phyloP scores from a whole-genome alignment of 176 grass and related monocot species.

The Areca catechu region DNA sequence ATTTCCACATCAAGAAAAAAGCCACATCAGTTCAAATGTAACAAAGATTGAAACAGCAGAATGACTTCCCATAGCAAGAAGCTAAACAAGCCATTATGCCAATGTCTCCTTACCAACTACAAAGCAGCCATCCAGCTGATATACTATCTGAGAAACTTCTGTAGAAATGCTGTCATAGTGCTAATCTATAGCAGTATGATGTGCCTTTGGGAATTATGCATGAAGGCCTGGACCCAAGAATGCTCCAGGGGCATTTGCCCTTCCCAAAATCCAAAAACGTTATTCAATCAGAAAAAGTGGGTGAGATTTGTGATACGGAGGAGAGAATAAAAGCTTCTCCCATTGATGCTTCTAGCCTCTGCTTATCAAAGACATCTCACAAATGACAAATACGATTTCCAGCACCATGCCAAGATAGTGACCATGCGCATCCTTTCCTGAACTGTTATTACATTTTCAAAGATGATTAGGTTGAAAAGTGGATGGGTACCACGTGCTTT shows the following conservation, averaged over 20 bases:
- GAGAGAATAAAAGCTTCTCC: conserved; percentile 19
- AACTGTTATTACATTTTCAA: not conserved
- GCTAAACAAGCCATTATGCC: conserved; percentile 27
- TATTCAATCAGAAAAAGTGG: conserved; percentile 21
- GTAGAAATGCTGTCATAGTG: conserved; percentile 38
- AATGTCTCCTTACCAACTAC: conserved; percentile 48
- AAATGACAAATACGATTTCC: conserved; percentile 12
- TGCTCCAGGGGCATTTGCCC: conserved; percentile 32
- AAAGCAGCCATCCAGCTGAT: conserved; percentile 34
- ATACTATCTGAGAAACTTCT: conserved; percentile 42
- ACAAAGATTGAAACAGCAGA: conserved; percentile 17
- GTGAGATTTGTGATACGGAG: conserved; percentile 23
- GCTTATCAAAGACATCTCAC: conserved; percentile 12
- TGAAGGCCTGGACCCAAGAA: conserved; percentile 40
- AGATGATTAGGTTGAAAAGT: conserved; percentile 6
- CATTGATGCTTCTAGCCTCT: conserved; percentile 16
- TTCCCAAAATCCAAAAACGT: conserved; percentile 20
- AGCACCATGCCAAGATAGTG: conserved; percentile 13
- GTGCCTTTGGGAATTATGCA: conserved; percentile 37
- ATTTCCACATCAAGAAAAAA: conserved; percentile 2
- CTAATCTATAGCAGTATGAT: conserved; percentile 54
- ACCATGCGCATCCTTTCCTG: not conserved
- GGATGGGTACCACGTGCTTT: not conserved
- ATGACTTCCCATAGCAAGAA: conserved; percentile 17
- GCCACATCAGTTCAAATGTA: conserved; percentile 19